A percentile compares a stretch with the other conserved stretches of the same genome.
Conservation (phyloP, 139 green algal genomes). For the Eudorina sp. region DNA sequence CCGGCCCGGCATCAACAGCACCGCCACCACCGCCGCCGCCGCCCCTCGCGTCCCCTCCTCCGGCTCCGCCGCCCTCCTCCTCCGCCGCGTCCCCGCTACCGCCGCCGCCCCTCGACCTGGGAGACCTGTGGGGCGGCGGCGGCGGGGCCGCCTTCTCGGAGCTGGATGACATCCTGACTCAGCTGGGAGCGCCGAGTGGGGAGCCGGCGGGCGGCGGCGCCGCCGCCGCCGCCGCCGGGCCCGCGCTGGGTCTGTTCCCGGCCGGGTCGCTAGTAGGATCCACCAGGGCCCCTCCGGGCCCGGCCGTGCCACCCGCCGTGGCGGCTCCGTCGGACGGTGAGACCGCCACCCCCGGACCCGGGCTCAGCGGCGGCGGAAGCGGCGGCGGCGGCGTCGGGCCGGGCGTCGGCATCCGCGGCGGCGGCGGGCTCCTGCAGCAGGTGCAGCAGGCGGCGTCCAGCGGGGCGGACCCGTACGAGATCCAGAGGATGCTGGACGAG, state of each 20-base stretch:
- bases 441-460: background rate
- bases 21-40: background rate
- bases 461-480: background rate
- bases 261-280: too few species aligned
- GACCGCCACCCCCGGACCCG: background rate
- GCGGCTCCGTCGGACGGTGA: background rate
- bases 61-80: background rate
- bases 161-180: slow-evolving; percentile 15
- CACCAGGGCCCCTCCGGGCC: too few species aligned
- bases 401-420: background rate
- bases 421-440: background rate
- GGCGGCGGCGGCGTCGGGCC: background rate
- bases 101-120: background rate
- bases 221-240: background rate
- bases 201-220: background rate
- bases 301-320: background rate
- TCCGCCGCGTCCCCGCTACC: background rate
- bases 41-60: background rate
- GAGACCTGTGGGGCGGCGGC: background rate
- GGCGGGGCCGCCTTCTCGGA: background rate
- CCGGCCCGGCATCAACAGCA: too few species aligned
- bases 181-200: background rate
- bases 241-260: too few species aligned
- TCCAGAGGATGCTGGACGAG: slow-evolving; percentile 33
- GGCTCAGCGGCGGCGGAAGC: background rate